Evolutionary conservation across 805 yeast species (phyloP).

Genomic region (Hermanozyma aechmeae): DNA sequence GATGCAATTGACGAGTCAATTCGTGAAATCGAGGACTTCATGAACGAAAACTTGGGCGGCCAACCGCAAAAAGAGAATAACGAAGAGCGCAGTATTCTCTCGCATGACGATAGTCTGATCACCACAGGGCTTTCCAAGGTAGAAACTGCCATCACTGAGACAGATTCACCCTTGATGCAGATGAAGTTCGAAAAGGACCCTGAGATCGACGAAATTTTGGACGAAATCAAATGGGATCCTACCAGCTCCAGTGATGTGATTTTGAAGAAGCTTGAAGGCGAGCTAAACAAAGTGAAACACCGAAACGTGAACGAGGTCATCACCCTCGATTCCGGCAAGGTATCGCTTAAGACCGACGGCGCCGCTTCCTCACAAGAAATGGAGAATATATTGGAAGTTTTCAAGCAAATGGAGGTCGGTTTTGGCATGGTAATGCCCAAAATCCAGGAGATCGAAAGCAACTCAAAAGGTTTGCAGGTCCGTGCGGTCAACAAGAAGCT

Average conservation of each 20-base stretch:
- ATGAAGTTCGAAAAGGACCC: conserved; percentile 25
- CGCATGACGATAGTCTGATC: no score
- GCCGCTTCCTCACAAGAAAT: conserved; percentile 24
- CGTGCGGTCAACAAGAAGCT: conserved; percentile 71
- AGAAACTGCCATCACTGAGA: no score
- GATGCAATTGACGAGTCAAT: conserved; percentile 23
- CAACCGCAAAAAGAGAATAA: no score
- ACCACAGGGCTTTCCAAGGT: no score
- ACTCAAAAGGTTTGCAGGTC: conserved; percentile 76
- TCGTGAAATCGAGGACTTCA: conserved; percentile 30
- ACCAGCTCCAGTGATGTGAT: conserved; percentile 54
- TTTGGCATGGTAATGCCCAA: conserved; percentile 46
- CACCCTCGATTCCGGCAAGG: conserved; percentile 25
- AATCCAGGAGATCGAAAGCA: conserved; percentile 60
- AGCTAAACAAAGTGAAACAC: conserved; percentile 54
- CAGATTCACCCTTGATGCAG: no score
- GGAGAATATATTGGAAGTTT: conserved; percentile 25
- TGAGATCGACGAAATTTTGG: conserved; percentile 57
- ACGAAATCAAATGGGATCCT: conserved; percentile 70
- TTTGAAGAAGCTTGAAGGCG: conserved; percentile 47
- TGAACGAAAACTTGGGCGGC: conserved; percentile 25
- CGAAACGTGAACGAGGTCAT: conserved; percentile 44
- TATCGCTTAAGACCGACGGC: conserved; percentile 22
- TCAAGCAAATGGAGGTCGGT: conserved; percentile 31
- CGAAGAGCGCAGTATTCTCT: conserved; percentile 1